Evolutionary conservation across 2,329 filamentous ascomycete genomes (phyloP).

Genomic region (Penicillium sp.): DNA sequence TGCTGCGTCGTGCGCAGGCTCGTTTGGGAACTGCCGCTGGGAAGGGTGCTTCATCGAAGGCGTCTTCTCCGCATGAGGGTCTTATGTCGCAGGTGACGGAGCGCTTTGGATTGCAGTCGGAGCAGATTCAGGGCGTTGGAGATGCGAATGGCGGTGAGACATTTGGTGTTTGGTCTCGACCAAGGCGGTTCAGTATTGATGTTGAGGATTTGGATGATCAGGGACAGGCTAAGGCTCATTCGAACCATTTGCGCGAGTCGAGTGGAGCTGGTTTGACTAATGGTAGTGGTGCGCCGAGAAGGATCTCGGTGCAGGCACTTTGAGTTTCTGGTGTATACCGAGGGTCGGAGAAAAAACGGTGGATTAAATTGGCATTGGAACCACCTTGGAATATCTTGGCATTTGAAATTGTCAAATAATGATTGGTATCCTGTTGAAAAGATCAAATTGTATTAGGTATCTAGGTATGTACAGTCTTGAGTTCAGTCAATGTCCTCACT

Average conservation of each 20-base stretch:
- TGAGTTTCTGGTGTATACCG: background rate
- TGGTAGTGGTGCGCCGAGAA: slow-evolving; percentile 26
- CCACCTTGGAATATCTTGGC: background rate
- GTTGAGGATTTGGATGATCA: slow-evolving; percentile 32
- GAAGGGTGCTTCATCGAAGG: slow-evolving; percentile 12
- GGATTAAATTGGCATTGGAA: slow-evolving; percentile 1
- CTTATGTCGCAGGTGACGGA: slow-evolving; percentile 30
- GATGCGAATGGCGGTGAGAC: slow-evolving; percentile 23
- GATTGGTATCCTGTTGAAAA: background rate
- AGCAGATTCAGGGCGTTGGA: slow-evolving; percentile 24
- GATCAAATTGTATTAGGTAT: slow-evolving; percentile 11
- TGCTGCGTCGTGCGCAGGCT: slow-evolving; percentile 31
- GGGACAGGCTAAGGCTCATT: slow-evolving; percentile 27
- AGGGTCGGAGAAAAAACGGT: background rate
- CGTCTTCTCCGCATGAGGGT: slow-evolving; percentile 26
- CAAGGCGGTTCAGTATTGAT: slow-evolving; percentile 36
- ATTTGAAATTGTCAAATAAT: slow-evolving; percentile 1
- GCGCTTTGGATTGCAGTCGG: slow-evolving; percentile 29
- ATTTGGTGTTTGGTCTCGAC: slow-evolving; percentile 36
- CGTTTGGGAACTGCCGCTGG: slow-evolving; percentile 19
- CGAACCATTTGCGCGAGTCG: slow-evolving; percentile 33
- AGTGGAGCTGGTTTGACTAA: slow-evolving; percentile 31
- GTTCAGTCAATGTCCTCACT: slow-evolving; percentile 5
- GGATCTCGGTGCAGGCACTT: slow-evolving; percentile 29
- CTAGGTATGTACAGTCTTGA: slow-evolving; percentile 6